Base-by-base conservation (phyloP, 345 rosid genomes). In the Aquilaria sinensis region DNA sequence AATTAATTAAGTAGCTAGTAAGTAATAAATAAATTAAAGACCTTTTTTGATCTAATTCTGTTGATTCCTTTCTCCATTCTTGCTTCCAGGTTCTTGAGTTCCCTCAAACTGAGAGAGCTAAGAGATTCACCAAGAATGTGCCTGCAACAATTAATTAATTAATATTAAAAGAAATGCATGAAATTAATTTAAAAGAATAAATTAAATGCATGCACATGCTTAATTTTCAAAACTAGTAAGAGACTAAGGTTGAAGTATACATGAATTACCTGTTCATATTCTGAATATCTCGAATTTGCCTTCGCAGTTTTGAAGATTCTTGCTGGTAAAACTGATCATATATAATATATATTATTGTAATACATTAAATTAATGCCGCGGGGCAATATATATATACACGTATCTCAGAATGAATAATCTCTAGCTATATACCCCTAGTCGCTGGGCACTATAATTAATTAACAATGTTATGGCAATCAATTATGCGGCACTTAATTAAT, bases 41-140 rank as follows among this genome's bases (percentile, higher is more conserved):
- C 98, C 95, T 90, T 93, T 70, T 90, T 93, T 47, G 97, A 82
- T 37, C 98, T 78, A 58, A 93, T 81, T 67, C 96, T 83, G 63
- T 80, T 70, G 64, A 93, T 83, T 14, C 96, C 94, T 81, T 84
- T 93, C 80, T 93, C 98, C 50, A 93, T 76, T 56, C 82, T 67
- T 15, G 58, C 57, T 72, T 93, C 98, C 43, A 90, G 79, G 74
- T 72, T 82, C 83, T 86, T 93, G 68, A 93, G 96, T 29, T 88
- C 96, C 78, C 85, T 90, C 49, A 72, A 63, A 57, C 62, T 76
- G 70, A 90, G 58, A 47, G 86, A 53, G 67, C 90, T 77, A 2
- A 93, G 80, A 47, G 92, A 78, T 60, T 94, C 99, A 16, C 99
- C 97, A 65, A 86, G 68, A 70, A 90, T 86, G 64, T 94, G 75